These are phyloP conservation scores for Ophiostoma sp. DNA, from an alignment of 2,329 filamentous ascomycete genomes.

Conservation along the genomic window DNA sequence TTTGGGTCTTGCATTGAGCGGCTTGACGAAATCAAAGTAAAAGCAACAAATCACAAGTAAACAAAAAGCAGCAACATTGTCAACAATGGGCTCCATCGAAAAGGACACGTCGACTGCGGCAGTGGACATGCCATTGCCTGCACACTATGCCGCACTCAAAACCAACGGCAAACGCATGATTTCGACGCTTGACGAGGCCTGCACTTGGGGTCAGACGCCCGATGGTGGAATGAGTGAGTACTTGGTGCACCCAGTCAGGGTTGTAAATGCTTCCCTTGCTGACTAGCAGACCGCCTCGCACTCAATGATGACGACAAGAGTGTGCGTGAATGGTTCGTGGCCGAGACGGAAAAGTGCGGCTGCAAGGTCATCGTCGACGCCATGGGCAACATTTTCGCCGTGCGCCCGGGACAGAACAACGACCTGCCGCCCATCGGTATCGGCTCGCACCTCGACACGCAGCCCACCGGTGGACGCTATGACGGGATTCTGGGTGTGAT, in stretches of 20 bases:
- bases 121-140: background rate
- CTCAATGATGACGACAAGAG: background rate
- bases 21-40: too few species aligned
- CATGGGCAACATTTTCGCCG: background rate
- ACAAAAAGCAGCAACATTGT: too few species aligned
- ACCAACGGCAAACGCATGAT: constrained; percentile 27
- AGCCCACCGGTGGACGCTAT: constrained; percentile 16
- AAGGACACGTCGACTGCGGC: too few species aligned
- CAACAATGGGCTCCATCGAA: too few species aligned
- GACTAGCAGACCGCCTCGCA: background rate
- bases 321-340: background rate
- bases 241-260: too few species aligned
- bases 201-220: background rate
- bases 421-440: background rate
- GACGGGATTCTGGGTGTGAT: constrained; percentile 54
- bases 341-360: background rate
- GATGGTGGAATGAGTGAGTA: too few species aligned
- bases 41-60: too few species aligned
- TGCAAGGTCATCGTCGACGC: background rate
- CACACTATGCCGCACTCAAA: constrained; percentile 23
- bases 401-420: background rate
- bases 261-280: too few species aligned
- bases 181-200: constrained; percentile 26
- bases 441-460: background rate
- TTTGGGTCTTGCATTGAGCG: too few species aligned